Evolutionary conservation across 371 early-diverging fungal genomes (phyloP), one percentile per base, ranked within the genome.

Genomic region (Mortierella sp.): DNA sequence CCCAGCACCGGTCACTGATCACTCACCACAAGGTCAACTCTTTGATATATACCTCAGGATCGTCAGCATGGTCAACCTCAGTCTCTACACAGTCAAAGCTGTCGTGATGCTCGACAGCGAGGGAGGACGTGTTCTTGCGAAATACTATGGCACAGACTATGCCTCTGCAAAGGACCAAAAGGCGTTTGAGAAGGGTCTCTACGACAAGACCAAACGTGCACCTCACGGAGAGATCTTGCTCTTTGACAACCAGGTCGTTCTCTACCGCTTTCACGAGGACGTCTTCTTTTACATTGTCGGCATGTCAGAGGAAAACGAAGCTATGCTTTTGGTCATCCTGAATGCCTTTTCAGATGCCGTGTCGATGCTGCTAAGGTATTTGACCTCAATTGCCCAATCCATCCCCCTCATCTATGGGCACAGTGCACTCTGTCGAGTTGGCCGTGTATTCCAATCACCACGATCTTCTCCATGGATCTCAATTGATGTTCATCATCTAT

Each of bases 231-330:
- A 97, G 67, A 90, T 96, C 42, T 90, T 97, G 42, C 82, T 98
- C 68, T 93, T 92, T 62, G 97, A 97, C 61, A 92, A 92, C 49
- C 94, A 94, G 58, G 89, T 96, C 9, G 93, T 96, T 28, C 82
- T 96, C 6, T 96, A 94, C 84, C 90, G 91, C 50, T 89, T 88
- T 71, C 85, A 89, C 47, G 88, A 92, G 62, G 98, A 97, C 67
- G 89, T 95, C 46, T 92, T 92, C 67, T 89, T 98, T 63, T 96
- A 96, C 72, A 84, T 97, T 47, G 91, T 98, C 34, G 97, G 96
- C 18, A 89, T 91, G 27, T 83, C 87, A 26, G 96, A 97, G 63
- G 97, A 97, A 80, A 98, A 98, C 82, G 98, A 98, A 82, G 81
- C 97, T 49, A 86, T 97, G 74, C 86, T 97, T 42, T 70, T 84